A percentile compares a stretch with the other conserved stretches of the same genome.
phyloP scores from a whole-genome alignment of 2,329 filamentous ascomycete genomes.

The Trichoderma hamatum region DNA sequence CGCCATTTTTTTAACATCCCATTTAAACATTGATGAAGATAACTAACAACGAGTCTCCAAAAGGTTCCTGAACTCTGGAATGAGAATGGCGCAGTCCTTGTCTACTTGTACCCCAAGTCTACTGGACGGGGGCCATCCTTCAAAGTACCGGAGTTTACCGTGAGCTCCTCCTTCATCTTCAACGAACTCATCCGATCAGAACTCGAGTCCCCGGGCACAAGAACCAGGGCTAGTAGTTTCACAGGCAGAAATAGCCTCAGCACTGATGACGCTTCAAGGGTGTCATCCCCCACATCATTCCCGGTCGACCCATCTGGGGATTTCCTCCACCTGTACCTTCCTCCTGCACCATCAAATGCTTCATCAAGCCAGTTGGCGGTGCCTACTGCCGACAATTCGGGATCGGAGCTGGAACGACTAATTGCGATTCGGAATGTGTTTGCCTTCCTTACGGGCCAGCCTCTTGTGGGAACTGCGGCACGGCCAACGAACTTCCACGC shows the following conservation, averaged over 20 bases:
- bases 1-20: neutral
- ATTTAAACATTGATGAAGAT: neutral
- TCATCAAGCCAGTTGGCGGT: constrained; percentile 37
- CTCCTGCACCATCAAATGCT: constrained; percentile 46
- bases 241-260: constrained; percentile 52
- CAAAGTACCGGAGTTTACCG: constrained; percentile 58
- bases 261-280: constrained; percentile 53
- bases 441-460: constrained; percentile 65
- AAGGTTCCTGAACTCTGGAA: constrained; percentile 70
- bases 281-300: constrained; percentile 44
- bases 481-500: constrained; percentile 57
- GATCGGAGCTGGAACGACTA: constrained; percentile 55
- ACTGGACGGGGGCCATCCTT: constrained; percentile 60
- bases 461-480: constrained; percentile 60
- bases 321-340: constrained; percentile 55
- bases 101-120: constrained; percentile 59
- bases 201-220: constrained; percentile 38
- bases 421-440: constrained; percentile 67
- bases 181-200: constrained; percentile 56
- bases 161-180: constrained; percentile 59
- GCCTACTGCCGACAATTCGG: constrained; percentile 40
- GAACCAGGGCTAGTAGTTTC: constrained; percentile 50
- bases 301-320: constrained; percentile 46
- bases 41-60: neutral
- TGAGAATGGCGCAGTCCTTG: constrained; percentile 58